These are phyloP conservation scores for Talaromyces sp. DNA, from an alignment of 2,329 filamentous ascomycete species.

Conservation along the genomic window DNA sequence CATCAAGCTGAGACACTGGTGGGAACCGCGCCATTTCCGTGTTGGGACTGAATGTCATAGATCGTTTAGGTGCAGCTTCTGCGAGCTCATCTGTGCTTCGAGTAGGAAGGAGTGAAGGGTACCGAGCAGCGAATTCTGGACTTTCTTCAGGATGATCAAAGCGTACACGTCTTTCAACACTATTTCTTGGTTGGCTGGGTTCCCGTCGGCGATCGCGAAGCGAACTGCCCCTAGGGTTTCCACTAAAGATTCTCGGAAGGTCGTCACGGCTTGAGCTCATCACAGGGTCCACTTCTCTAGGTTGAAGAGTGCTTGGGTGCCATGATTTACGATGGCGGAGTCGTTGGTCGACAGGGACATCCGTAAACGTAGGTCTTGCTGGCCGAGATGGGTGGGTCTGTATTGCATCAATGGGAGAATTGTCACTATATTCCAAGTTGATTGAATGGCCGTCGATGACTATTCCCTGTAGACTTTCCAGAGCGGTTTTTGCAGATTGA, in stretches of 20 bases:
- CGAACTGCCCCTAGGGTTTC: conserved; percentile 2
- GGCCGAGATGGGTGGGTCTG: background rate
- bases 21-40: conserved; percentile 28
- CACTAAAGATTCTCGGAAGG: conserved; percentile 7
- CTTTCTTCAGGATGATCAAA: conserved; percentile 28
- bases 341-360: background rate
- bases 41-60: conserved; percentile 19
- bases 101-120: conserved; percentile 29
- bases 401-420: conserved; percentile 18
- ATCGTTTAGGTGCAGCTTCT: conserved; percentile 10
- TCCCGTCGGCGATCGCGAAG: background rate
- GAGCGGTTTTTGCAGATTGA: conserved; percentile 31
- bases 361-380: background rate
- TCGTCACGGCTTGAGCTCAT: background rate
- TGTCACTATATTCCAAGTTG: conserved; percentile 36
- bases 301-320: conserved; percentile 7
- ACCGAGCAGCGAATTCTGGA: conserved; percentile 27
- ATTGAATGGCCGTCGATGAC: conserved; percentile 37
- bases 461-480: conserved; percentile 31
- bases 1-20: conserved; percentile 35
- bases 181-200: background rate
- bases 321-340: conserved; percentile 8
- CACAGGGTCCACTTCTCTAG: background rate
- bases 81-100: conserved; percentile 5
- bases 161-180: background rate